A percentile compares a stretch with the other conserved stretches of the same genome.
Evolutionary conservation across 441 rosid species (phyloP).

Genomic region (Eutrema salsugineum): DNA sequence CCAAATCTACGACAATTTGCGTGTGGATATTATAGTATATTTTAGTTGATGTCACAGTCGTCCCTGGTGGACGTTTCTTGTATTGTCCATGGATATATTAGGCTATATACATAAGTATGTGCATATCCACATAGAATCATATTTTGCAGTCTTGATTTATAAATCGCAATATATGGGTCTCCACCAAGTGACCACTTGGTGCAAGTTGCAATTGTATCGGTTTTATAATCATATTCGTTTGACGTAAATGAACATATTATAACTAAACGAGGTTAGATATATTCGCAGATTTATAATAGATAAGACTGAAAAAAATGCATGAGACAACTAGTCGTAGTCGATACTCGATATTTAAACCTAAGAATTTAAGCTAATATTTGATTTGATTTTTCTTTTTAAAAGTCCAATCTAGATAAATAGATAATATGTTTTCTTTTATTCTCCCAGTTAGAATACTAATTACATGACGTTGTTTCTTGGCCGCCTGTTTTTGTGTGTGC

Average conservation of each 20-base stretch:
- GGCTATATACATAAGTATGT: background rate
- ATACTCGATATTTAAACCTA: background rate
- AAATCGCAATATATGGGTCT: background rate
- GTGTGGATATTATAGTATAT: background rate
- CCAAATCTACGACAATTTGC: background rate
- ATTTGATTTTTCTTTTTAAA: too few species aligned
- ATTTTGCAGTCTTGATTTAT: background rate
- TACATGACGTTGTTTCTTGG: too few species aligned
- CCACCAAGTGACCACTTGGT: slow-evolving; percentile 17
- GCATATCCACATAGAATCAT: slow-evolving; percentile 1
- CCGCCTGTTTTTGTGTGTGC: too few species aligned
- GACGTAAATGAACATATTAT: background rate
- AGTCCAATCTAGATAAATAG: background rate
- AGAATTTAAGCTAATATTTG: background rate
- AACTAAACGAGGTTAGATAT: background rate
- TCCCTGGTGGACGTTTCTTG: slow-evolving; percentile 14
- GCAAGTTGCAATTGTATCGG: slow-evolving; percentile 5
- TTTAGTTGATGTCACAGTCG: background rate
- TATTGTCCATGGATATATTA: background rate
- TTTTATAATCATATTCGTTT: slow-evolving; percentile 3
- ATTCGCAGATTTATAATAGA: background rate
- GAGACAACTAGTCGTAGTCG: background rate
- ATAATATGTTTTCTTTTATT: too few species aligned
- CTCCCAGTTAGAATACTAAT: too few species aligned
- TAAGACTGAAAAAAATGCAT: background rate